Percentiles rank a stretch among this genome's conserved stretches.
Evolutionary conservation across 108 stramenopile genomes (phyloP).

Genomic region (Conticribra guillardii): DNA sequence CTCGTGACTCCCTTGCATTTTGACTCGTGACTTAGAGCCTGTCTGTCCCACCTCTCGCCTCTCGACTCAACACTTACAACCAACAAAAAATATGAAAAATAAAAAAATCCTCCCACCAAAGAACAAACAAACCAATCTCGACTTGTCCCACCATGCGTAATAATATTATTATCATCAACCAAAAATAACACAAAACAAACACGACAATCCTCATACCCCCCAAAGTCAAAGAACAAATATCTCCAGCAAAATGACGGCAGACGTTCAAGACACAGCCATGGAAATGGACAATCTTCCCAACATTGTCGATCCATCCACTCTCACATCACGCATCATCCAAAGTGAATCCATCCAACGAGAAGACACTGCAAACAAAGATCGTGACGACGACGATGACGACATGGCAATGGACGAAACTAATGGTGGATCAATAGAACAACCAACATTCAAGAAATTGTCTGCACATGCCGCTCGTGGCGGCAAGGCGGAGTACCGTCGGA

Average conservation of each 20-base stretch:
- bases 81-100: too few species aligned
- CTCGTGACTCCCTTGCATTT: too few species aligned
- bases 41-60: too few species aligned
- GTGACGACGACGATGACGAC: conserved; percentile 48
- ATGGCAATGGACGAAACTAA: conserved; percentile 10
- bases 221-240: too few species aligned
- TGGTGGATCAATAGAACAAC: conserved; percentile 51
- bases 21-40: too few species aligned
- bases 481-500: conserved; percentile 85
- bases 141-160: too few species aligned
- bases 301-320: conserved; percentile 76
- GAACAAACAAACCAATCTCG: too few species aligned
- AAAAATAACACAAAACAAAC: too few species aligned
- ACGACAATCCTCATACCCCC: too few species aligned
- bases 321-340: conserved; percentile 80
- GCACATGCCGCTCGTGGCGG: conserved; percentile 76
- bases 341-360: conserved; percentile 74
- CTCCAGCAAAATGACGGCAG: conserved; percentile 10
- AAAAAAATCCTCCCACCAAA: too few species aligned
- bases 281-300: conserved; percentile 37
- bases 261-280: conserved; percentile 24
- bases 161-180: too few species aligned
- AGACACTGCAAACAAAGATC: conserved; percentile 26
- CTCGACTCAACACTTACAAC: too few species aligned
- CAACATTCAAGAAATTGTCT: conserved; percentile 77